Conservation (phyloP, 2,329 filamentous ascomycete species). For the Aspergillus sp. region DNA sequence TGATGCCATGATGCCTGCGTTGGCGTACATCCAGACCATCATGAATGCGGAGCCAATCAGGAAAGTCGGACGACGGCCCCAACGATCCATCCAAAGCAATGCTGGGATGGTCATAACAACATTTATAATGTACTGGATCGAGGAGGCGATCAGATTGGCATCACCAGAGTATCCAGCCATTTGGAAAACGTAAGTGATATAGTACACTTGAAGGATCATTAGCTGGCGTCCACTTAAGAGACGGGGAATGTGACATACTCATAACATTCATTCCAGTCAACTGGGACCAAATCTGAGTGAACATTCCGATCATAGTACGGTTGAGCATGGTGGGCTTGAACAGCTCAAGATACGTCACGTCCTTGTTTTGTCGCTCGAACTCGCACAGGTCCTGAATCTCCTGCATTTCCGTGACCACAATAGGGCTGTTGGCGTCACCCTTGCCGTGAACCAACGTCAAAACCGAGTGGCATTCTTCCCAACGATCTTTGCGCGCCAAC, state of each 20-base stretch:
- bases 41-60: constrained; percentile 61
- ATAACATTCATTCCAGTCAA: constrained; percentile 70
- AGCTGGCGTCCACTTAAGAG: constrained; percentile 9
- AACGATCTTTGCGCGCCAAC: constrained; percentile 57
- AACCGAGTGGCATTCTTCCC: constrained; percentile 47
- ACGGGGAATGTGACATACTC: constrained; percentile 34
- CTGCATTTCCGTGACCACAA: constrained; percentile 60
- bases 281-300: constrained; percentile 70
- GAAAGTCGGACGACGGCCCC: constrained; percentile 64
- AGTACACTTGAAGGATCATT: constrained; percentile 47
- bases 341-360: constrained; percentile 66
- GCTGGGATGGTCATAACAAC: constrained; percentile 72
- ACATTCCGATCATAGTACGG: constrained; percentile 63
- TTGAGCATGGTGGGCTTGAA: constrained; percentile 69
- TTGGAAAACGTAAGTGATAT: constrained; percentile 62
- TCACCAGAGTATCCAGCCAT: constrained; percentile 62
- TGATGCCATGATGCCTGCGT: constrained; percentile 35
- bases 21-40: constrained; percentile 42
- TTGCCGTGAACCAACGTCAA: constrained; percentile 55
- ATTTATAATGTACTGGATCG: constrained; percentile 72
- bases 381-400: constrained; percentile 69
- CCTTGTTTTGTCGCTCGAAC: constrained; percentile 62
- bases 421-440: constrained; percentile 57
- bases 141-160: constrained; percentile 57
- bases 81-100: constrained; percentile 65